Evolutionary conservation across 177 flowering plant genomes (phyloP).

Genomic region (Vitis hybrid): DNA sequence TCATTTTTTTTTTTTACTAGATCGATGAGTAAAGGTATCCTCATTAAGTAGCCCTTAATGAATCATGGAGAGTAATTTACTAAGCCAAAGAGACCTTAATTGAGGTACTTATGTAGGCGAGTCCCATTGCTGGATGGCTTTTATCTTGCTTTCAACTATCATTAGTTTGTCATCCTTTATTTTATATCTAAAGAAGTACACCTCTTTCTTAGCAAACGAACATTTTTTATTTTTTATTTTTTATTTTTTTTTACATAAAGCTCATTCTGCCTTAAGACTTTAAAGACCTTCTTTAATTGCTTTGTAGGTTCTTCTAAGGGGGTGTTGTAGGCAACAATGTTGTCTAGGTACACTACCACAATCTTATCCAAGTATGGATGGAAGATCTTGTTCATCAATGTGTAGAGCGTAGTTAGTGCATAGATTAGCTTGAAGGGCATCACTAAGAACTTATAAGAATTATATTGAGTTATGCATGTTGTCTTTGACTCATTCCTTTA

Average conservation of each 20-base stretch:
- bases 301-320: neutral
- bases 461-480: neutral
- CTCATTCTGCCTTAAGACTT: neutral
- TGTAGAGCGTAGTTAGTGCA: conserved; percentile 5
- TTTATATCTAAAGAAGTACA: neutral
- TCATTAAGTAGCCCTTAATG: neutral
- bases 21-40: neutral
- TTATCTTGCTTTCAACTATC: neutral
- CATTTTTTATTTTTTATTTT: neutral
- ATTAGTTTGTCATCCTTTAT: neutral
- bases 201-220: neutral
- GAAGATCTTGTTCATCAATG: conserved; percentile 5
- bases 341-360: conserved; percentile 6
- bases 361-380: neutral
- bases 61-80: neutral
- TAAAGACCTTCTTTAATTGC: neutral
- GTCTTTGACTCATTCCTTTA: neutral
- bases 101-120: neutral
- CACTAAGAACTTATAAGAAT: conserved; percentile 2
- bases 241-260: neutral
- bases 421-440: conserved; percentile 9
- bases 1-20: neutral
- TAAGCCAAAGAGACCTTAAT: neutral
- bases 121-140: neutral
- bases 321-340: neutral